phyloP scores from a whole-genome alignment of 2,329 filamentous ascomycete species.

The Fusarium pseudonygamai region DNA sequence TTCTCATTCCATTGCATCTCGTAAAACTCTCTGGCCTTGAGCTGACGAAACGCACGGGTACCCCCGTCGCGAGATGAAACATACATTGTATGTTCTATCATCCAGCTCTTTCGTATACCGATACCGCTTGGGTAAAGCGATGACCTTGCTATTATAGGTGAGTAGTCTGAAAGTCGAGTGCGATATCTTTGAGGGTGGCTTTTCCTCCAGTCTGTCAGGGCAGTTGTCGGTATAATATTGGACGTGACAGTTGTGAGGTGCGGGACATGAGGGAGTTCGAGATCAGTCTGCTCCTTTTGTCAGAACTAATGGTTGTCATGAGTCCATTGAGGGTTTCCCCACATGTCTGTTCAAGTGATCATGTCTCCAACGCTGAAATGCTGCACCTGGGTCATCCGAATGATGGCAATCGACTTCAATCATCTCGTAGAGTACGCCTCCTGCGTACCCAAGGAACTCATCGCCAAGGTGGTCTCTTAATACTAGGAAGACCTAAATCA shows the following conservation, averaged over 20 bases:
- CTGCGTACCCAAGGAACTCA: conserved; percentile 54
- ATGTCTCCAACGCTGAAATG: conserved; percentile 58
- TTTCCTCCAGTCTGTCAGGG: conserved; percentile 50
- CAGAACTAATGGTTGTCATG: not conserved
- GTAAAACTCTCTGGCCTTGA: conserved; percentile 53
- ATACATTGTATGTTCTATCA: conserved; percentile 56
- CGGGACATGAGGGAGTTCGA: conserved; percentile 58
- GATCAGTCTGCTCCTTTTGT: conserved; percentile 47
- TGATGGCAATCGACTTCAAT: conserved; percentile 57
- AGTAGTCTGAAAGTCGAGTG: conserved; percentile 53
- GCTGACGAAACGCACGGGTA: conserved; percentile 50
- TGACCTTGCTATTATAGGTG: conserved; percentile 24
- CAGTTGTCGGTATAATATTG: conserved; percentile 52
- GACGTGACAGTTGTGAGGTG: conserved; percentile 58
- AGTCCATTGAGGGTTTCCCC: conserved; percentile 10
- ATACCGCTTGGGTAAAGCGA: conserved; percentile 39
- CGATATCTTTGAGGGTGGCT: conserved; percentile 51
- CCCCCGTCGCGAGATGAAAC: conserved; percentile 51
- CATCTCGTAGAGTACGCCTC: conserved; percentile 57
- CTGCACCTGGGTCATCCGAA: conserved; percentile 56
- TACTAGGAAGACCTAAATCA: conserved; percentile 51
- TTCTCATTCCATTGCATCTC: conserved; percentile 53
- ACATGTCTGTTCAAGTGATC: conserved; percentile 57
- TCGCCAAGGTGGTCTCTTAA: conserved; percentile 56
- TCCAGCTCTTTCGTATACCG: conserved; percentile 53